A percentile compares a stretch with the other conserved stretches of the same genome.
Conservation (phyloP, 768 basidiomycete genomes). For the Neoboletus brunneissimus region DNA sequence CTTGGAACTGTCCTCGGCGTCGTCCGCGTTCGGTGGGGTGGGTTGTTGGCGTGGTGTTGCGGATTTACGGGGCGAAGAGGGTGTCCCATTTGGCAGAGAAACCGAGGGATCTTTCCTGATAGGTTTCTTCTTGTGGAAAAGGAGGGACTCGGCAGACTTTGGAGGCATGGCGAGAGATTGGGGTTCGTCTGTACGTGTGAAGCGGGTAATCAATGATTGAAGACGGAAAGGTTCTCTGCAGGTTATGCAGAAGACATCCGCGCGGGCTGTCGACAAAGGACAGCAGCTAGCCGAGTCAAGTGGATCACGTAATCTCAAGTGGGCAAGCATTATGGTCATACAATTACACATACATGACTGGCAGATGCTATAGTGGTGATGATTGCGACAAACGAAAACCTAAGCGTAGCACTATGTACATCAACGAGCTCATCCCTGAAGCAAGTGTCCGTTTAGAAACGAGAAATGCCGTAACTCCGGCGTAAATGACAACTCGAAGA, state of each 20-base stretch:
- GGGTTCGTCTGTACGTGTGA: neutral
- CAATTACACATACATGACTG: constrained; percentile 12
- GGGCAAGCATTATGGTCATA: constrained; percentile 3
- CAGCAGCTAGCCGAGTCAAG: neutral
- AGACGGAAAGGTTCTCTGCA: neutral
- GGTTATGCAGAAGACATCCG: constrained; percentile 5
- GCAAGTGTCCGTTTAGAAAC: constrained; percentile 26
- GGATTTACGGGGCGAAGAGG: constrained; percentile 36
- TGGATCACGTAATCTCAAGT: constrained; percentile 27
- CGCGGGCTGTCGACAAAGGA: neutral
- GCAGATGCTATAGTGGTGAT: constrained; percentile 18
- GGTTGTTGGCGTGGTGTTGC: constrained; percentile 40
- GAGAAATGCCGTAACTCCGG: constrained; percentile 23
- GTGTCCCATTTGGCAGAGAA: constrained; percentile 12
- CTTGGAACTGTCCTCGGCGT: constrained; percentile 49
- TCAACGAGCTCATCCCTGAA: constrained; percentile 18
- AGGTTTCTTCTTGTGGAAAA: constrained; percentile 66
- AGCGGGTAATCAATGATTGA: neutral
- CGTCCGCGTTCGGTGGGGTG: constrained; percentile 39
- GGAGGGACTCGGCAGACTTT: constrained; percentile 45
- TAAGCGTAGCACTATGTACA: constrained; percentile 31
- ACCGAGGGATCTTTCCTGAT: constrained; percentile 26
- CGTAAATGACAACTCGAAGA: constrained; percentile 18
- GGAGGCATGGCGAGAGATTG: constrained; percentile 22
- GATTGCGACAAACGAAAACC: constrained; percentile 6